Conservation (phyloP, 148 eudicot genomes). For the Vaccinium macrocarpon region DNA sequence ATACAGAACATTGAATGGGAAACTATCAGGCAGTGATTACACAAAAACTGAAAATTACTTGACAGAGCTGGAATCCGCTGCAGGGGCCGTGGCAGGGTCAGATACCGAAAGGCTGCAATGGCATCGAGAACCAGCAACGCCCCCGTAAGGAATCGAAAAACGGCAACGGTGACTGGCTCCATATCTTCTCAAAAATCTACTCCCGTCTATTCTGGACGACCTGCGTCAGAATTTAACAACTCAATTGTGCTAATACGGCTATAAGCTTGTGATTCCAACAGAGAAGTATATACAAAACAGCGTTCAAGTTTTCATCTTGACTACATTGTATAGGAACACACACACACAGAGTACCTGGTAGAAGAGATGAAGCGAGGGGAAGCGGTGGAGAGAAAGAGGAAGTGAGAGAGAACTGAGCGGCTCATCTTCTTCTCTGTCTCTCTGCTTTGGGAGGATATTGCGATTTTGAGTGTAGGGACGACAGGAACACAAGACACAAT, state of each 20-base stretch:
- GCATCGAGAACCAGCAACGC: conserved; percentile 38
- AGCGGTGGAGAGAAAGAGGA: conserved; percentile 40
- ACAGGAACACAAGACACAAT: too few species aligned
- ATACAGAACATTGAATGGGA: not conserved
- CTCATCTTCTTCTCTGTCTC: conserved; percentile 39
- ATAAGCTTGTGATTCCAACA: not conserved
- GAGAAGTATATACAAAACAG: not conserved
- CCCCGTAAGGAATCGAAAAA: conserved; percentile 15
- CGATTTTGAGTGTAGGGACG: not conserved
- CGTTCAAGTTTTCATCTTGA: not conserved
- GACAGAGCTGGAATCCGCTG: conserved; percentile 28
- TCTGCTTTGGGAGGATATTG: not conserved
- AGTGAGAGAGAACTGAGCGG: conserved; percentile 56
- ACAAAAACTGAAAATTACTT: conserved; percentile 23
- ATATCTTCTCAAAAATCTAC: conserved; percentile 26
- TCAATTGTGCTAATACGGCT: not conserved
- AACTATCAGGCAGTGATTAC: not conserved
- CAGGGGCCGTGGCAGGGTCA: conserved; percentile 35
- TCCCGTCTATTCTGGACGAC: conserved; percentile 25
- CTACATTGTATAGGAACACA: not conserved
- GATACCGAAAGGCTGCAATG: conserved; percentile 45
- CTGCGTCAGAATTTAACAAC: conserved; percentile 25
- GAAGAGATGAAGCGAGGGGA: conserved; percentile 50
- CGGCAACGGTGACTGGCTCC: conserved; percentile 17
- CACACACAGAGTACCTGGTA: conserved; percentile 23